These are phyloP conservation scores for Talaromyces sp. DNA, from an alignment of 2,329 filamentous ascomycete species.

Conservation along the genomic window DNA sequence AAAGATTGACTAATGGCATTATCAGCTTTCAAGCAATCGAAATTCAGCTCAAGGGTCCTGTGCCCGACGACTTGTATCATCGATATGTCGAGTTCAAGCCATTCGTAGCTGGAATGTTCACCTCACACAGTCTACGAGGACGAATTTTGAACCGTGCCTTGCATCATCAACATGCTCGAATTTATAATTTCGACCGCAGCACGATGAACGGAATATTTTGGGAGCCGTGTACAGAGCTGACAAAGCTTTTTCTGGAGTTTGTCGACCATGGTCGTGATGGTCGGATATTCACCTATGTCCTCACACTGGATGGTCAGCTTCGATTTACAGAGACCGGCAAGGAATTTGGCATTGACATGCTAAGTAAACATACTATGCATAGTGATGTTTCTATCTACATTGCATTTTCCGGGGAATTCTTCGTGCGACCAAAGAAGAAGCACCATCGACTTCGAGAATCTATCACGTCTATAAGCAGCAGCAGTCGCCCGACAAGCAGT, in stretches of 20 bases:
- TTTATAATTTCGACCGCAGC: conserved; percentile 81
- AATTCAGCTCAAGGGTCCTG: conserved; percentile 79
- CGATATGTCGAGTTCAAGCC: conserved; percentile 91
- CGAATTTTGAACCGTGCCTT: conserved; percentile 78
- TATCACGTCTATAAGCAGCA: conserved; percentile 26
- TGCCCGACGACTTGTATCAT: conserved; percentile 78
- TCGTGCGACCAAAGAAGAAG: conserved; percentile 66
- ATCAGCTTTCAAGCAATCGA: conserved; percentile 86
- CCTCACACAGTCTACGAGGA: conserved; percentile 70
- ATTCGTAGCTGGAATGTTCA: conserved; percentile 87
- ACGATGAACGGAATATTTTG: conserved; percentile 71
- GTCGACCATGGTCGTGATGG: conserved; percentile 82
- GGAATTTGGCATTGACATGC: conserved; percentile 87
- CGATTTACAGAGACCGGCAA: conserved; percentile 95
- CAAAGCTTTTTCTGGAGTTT: conserved; percentile 78
- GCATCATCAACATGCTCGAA: conserved; percentile 81
- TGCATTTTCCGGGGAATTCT: conserved; percentile 90
- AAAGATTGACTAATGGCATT: neutral
- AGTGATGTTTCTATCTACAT: conserved; percentile 88
- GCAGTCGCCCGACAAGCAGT: neutral
- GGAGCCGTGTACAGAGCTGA: conserved; percentile 65
- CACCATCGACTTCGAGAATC: conserved; percentile 43
- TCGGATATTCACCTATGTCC: conserved; percentile 84
- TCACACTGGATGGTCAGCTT: conserved; percentile 81
- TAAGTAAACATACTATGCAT: conserved; percentile 97